Base-by-base conservation (phyloP, 805 yeast genomes). In the Ascoidea asiatica region DNA sequence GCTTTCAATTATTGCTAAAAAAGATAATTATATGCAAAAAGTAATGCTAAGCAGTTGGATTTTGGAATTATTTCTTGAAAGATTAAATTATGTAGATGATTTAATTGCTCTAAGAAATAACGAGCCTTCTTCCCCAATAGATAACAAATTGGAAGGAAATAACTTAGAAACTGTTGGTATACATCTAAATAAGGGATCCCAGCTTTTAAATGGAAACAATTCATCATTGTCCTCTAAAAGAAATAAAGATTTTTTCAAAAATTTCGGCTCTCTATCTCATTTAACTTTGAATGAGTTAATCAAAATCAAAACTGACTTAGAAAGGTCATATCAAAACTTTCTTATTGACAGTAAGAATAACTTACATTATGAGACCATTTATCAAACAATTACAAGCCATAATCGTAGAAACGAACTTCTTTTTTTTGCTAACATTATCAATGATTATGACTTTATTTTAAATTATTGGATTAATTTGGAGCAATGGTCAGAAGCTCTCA, bases 401-500 rank as follows among this genome's bases (percentile, higher is more conserved):
- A 81, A 87, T 48, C 67, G 82, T 46, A 72, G 72, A 41, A 68
- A 72, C 0, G 82, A 80, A 56, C 62, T 88, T 15, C 53, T 90
- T 1, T 71, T 66, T 47, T 86, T 73, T 60, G 89, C 95, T 0
- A 76, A 74, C 33, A 55, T 78, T 18, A 70, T 81, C 5, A 67
- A 74, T 40, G 95, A 92, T 57, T 75, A 70, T 55, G 76, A 75
- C 40, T 83, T 72, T 58, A 81, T 87, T 1, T 58, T 89, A 23
- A 66, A 77, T 5, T 77, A 81, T 58, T 77, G 88, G 73, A 69
- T 89, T 11, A 73, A 78, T 43, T 57, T 69, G 21, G 81, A 79
- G 49, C 72, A 79, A 48, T 92, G 96, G 95, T 58, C 64, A 13
- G 79, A 79, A 46, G 82, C 95, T 0, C 58, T 86, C 43, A 73